Base-by-base conservation (phyloP, 2,329 filamentous ascomycete species). In the Colletotrichum magnum region DNA sequence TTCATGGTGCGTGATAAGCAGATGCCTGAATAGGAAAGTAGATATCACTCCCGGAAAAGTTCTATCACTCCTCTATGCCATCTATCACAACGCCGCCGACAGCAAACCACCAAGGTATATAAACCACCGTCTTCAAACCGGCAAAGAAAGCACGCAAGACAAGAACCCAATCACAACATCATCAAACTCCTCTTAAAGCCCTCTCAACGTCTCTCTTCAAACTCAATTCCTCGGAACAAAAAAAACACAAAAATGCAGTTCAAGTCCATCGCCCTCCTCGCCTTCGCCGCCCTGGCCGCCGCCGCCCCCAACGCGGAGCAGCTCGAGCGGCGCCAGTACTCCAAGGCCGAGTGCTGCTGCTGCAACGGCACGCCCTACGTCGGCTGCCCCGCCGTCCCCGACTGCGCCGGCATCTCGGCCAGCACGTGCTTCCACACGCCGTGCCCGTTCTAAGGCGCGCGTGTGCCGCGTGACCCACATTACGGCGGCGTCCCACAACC, bases 321-420 rank as follows among this genome's bases (percentile, higher is more conserved):
- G 12, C 43, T 71, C 50, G 57, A 65, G 43, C 39, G 18, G 43
- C 69, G 64, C 61, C 64, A 64, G 32, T 69, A 62, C 7, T 69
- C 71, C 28, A 64, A 66, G 28, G 71, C 66, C 28, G 66, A 72
- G 26, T 68, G 70, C 45, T 68, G 59, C 69, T 65, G 69, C 63
- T 72, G 66, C 62, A 61, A 72, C 59, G 69, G 59, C 41, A 58
- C 58, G 4, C 71, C 69, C 2, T 58, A 56, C 9, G 58, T 72
- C 28, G 69, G 67, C 51, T 72, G 71, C 53, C 50, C 62, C 39
- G 70, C 41, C n/a, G 39, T 43, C 53, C 66, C 58, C 58, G 32
- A 70, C 45, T 71, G 70, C 62, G 50, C 71, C 9, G 53, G 36
- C 28, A 64, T 70, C 56, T 63, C 61, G 21, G 16, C 53, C 50